Conservation (phyloP, 441 rosid species). For the Adansonia rubrostipa region DNA sequence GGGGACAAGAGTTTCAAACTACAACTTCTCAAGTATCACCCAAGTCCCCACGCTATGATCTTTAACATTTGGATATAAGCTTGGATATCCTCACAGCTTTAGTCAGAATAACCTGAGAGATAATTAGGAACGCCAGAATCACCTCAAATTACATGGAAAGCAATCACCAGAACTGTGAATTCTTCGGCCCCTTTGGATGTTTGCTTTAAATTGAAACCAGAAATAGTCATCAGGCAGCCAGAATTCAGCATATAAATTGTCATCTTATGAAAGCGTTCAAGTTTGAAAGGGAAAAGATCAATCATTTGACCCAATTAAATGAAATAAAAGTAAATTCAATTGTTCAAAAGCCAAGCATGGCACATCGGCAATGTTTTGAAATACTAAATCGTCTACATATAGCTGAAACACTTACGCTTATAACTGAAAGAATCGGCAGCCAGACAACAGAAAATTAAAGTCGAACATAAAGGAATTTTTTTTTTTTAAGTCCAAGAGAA, state of each 20-base stretch:
- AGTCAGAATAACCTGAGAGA: neutral
- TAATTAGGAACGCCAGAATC: neutral
- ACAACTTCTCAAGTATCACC: slow-evolving; percentile 12
- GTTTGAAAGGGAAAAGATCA: slow-evolving; percentile 34
- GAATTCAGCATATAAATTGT: slow-evolving; percentile 27
- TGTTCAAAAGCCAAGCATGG: neutral
- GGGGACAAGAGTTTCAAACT: slow-evolving; percentile 15
- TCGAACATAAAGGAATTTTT: neutral
- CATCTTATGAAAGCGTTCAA: slow-evolving; percentile 43
- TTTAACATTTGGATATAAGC: slow-evolving; percentile 19
- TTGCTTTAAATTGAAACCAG: slow-evolving; percentile 25
- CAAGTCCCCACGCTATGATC: neutral
- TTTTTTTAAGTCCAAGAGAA: neutral
- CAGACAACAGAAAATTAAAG: neutral
- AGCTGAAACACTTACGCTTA: neutral
- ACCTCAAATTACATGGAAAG: slow-evolving; percentile 15
- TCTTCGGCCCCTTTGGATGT: slow-evolving; percentile 9
- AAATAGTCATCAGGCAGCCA: slow-evolving; percentile 33
- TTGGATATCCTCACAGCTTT: slow-evolving; percentile 5
- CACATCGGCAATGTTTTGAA: too few species aligned
- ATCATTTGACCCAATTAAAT: slow-evolving; percentile 30
- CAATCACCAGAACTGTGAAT: slow-evolving; percentile 19
- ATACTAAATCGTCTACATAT: neutral
- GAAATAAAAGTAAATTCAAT: slow-evolving; percentile 23
- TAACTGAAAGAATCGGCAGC: neutral